These are phyloP conservation scores for Citrus cavaleriei DNA, from an alignment of 345 rosid species.

Conservation along the genomic window DNA sequence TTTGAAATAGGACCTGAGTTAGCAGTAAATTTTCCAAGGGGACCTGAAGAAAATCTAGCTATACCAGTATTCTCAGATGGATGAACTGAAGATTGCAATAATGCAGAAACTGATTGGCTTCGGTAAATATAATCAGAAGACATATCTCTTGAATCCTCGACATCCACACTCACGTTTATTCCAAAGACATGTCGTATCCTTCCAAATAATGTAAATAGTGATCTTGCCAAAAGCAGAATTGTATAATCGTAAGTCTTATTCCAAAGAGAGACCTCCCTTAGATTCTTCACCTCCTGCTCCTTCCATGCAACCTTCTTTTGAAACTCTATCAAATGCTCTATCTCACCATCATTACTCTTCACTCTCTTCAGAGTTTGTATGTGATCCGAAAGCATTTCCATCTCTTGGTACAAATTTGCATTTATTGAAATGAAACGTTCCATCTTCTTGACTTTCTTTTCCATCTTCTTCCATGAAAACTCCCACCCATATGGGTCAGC, in stretches of 20 bases:
- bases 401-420: constrained; percentile 80
- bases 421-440: constrained; percentile 69
- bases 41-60: constrained; percentile 82
- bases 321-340: constrained; percentile 55
- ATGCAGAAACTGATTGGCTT: constrained; percentile 65
- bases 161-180: constrained; percentile 35
- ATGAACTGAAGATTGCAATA: constrained; percentile 51
- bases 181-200: constrained; percentile 75
- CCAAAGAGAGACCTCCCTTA: constrained; percentile 82
- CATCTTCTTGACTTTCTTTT: constrained; percentile 78
- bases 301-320: constrained; percentile 82
- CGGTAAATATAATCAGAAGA: constrained; percentile 53
- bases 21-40: constrained; percentile 44
- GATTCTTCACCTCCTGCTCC: constrained; percentile 73
- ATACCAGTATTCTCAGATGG: constrained; percentile 42
- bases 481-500: constrained; percentile 74
- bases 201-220: constrained; percentile 66
- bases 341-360: constrained; percentile 51
- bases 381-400: constrained; percentile 75
- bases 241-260: constrained; percentile 75
- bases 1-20: constrained; percentile 46
- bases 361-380: constrained; percentile 77
- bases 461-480: constrained; percentile 78
- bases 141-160: constrained; percentile 36
- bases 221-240: constrained; percentile 65